Conservation (phyloP, 2,329 filamentous ascomycete genomes). For the Monilinia fructicola region DNA sequence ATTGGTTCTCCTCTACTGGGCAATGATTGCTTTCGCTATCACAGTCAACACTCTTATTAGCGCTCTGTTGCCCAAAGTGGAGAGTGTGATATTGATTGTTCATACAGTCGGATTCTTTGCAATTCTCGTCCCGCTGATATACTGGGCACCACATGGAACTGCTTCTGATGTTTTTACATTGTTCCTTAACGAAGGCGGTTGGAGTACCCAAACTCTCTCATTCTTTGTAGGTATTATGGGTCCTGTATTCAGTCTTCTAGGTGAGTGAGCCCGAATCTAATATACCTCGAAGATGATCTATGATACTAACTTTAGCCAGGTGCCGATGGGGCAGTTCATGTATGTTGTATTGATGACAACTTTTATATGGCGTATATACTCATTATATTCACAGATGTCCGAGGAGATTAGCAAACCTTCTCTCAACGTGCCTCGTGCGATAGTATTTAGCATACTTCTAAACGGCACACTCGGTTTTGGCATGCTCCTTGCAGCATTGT, state of each 20-base stretch:
- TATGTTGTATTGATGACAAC: neutral
- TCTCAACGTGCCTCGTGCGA: conserved; percentile 29
- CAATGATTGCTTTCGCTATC: conserved; percentile 43
- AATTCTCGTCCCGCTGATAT: conserved; percentile 44
- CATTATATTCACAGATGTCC: conserved; percentile 5
- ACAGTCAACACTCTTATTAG: conserved; percentile 47
- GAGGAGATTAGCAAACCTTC: conserved; percentile 20
- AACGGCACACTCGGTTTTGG: conserved; percentile 49
- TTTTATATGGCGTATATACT: neutral
- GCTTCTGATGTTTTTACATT: conserved; percentile 35
- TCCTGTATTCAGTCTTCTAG: conserved; percentile 3
- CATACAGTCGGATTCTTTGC: conserved; percentile 48
- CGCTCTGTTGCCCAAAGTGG: conserved; percentile 44
- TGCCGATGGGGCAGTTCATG: conserved; percentile 17
- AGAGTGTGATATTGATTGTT: conserved; percentile 46
- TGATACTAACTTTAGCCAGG: conserved; percentile 3
- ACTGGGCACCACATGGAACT: conserved; percentile 28
- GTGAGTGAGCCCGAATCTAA: neutral
- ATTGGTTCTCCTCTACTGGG: conserved; percentile 45
- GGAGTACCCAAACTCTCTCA: conserved; percentile 37
- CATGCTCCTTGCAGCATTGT: conserved; percentile 41
- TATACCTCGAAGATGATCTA: neutral
- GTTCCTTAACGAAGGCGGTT: conserved; percentile 39
- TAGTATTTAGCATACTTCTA: conserved; percentile 48
- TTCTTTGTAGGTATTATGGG: conserved; percentile 37